Evolutionary conservation across 257 asterid species (phyloP).

Genomic region (Datura wrightii): DNA sequence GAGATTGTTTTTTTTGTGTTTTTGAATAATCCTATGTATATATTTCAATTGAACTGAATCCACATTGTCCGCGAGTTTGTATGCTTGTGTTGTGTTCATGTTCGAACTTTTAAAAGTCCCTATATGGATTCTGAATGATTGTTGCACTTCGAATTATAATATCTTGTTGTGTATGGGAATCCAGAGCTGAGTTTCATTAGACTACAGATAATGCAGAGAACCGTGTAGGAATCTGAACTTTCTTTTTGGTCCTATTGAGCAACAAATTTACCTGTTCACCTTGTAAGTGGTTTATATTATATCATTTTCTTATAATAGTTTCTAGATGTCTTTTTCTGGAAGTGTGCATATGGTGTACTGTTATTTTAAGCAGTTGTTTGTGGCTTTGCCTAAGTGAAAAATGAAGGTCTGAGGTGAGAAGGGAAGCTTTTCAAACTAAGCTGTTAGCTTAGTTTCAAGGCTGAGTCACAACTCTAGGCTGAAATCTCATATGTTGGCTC

Average conservation of each 20-base stretch:
- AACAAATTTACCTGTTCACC: background rate
- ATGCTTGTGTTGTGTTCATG: background rate
- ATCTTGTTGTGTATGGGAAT: slow-evolving; percentile 1
- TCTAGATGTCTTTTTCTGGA: background rate
- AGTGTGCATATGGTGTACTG: background rate
- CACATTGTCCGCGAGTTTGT: background rate
- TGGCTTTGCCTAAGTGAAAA: background rate
- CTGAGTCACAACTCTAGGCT: background rate
- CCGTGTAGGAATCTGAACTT: background rate
- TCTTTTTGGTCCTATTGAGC: background rate
- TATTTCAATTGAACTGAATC: slow-evolving; percentile 17
- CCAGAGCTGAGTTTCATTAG: background rate
- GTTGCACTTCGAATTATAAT: background rate
- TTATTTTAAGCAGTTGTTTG: background rate
- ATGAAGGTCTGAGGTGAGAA: background rate
- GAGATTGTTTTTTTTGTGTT: background rate
- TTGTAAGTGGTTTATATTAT: background rate
- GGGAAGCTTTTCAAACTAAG: background rate
- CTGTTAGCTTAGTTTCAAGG: background rate
- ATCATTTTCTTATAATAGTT: background rate
- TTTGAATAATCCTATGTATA: slow-evolving; percentile 14
- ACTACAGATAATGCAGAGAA: background rate
- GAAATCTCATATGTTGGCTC: too few species aligned
- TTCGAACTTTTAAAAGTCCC: background rate
- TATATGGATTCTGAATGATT: background rate